Conservation (phyloP, 257 asterid species). For the Solanum paucissectum region DNA sequence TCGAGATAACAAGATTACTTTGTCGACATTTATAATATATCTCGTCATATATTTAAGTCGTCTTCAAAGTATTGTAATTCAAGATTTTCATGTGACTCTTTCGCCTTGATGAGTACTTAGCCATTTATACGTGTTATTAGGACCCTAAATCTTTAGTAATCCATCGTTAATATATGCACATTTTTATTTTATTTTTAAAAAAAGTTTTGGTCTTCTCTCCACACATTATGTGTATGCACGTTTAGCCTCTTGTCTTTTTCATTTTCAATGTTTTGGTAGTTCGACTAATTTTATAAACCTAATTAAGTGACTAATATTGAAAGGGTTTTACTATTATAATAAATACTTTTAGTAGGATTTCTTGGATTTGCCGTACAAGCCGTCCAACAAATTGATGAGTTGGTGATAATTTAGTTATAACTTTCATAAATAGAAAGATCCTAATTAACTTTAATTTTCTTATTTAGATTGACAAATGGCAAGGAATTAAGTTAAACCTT, state of each 20-base stretch:
- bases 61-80: too few relatives aligned
- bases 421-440: not conserved
- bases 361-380: not conserved
- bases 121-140: too few relatives aligned
- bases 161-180: not conserved
- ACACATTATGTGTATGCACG: conserved; percentile 4
- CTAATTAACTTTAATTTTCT: not conserved
- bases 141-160: not conserved
- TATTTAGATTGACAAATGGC: not conserved
- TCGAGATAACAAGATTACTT: not conserved
- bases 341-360: not conserved
- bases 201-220: not conserved
- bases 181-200: not conserved
- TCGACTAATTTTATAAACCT: not conserved
- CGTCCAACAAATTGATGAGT: not conserved
- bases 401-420: not conserved
- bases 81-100: not conserved
- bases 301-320: not conserved
- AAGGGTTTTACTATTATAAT: not conserved
- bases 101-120: not conserved
- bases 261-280: not conserved
- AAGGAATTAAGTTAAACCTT: not conserved
- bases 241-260: not conserved
- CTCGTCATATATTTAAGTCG: not conserved
- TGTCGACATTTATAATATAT: not conserved